phyloP scores from a whole-genome alignment of 768 basidiomycete species.

The Termitomyces sp. region DNA sequence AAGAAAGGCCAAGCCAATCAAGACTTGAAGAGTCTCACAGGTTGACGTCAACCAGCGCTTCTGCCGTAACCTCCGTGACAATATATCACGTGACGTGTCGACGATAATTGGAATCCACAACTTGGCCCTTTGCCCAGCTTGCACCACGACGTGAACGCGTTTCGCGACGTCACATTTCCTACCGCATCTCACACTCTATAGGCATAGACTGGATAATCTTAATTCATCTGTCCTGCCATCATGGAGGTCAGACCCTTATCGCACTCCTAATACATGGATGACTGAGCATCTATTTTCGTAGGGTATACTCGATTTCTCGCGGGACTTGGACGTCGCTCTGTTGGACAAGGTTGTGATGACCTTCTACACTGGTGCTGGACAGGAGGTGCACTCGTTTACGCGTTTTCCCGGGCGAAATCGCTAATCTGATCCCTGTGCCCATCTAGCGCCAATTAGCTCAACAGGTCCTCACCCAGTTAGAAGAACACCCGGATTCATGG shows the following conservation, averaged over 20 bases:
- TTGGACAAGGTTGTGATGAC: conserved; percentile 93
- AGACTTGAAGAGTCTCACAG: background rate
- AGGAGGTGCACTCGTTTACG: conserved; percentile 54
- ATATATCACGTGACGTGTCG: conserved; percentile 4
- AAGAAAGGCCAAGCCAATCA: background rate
- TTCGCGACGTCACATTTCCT: conserved; percentile 1
- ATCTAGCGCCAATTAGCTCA: conserved; percentile 91
- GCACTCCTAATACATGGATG: conserved; percentile 13
- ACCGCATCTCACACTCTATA: background rate
- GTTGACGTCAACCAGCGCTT: conserved; percentile 7
- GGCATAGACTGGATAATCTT: conserved; percentile 8
- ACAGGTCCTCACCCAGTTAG: conserved; percentile 90
- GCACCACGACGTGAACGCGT: conserved; percentile 12
- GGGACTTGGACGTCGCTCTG: conserved; percentile 87
- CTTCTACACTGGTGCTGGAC: conserved; percentile 70
- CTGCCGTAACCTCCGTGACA: background rate
- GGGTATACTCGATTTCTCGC: conserved; percentile 90
- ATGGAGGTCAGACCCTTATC: conserved; percentile 41
- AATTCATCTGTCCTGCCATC: conserved; percentile 17
- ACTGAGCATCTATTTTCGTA: conserved; percentile 26
- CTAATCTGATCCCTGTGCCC: conserved; percentile 20
- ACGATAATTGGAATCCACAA: conserved; percentile 16
- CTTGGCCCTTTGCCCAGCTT: conserved; percentile 42
- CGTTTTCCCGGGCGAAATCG: conserved; percentile 7
- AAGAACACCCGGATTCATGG: conserved; percentile 96